Base-by-base conservation (phyloP, 2,329 filamentous ascomycete species). In the Penicillium expansum region DNA sequence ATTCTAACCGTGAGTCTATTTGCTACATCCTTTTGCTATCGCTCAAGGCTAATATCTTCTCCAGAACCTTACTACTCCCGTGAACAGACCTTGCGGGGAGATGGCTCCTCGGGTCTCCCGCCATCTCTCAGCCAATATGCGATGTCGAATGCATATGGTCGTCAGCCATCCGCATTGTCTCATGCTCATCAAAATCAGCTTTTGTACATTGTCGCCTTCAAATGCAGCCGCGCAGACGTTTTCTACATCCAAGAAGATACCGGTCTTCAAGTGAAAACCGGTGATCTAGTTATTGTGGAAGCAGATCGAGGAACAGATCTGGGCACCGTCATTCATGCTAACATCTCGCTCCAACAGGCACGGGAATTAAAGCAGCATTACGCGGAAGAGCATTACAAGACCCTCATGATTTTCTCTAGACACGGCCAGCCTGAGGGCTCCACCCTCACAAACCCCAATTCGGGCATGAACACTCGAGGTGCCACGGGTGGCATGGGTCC, bases 371-470 rank as follows among this genome's bases (percentile, higher is more conserved):
- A 97, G 73, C 91, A 95, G 66, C 88, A 94, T 66, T 95, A 93
- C 64, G 90, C 90, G 2, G 91, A 97, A 71, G 92, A 97, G 71
- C 94, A 99, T 73, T 97, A 96, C 77, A 92, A 92, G 69, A 97
- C 93, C 91, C 82, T 99, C 52, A 96, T 97, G 89, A 94, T 97
- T 90, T 99, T 97, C 74, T 96, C 92, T 1, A 88, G 92, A 72
- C 90, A 86, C 70, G 90, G 77, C 63, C 80, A 72, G 62, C 73
- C 73, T 52, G 78, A 77, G 24, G 72, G 74, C 4, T 70, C 75
- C 13, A 75, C 72, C 50, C 71, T 73, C 5, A 70, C 75, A 45
- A 74, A 73, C 58, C 65, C 76, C 11, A 70, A 73, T 50, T 86
- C 87, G 10, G 82, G 84, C 14, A 79, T 87, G 14, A 86, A 83